Evolutionary conservation across 139 green algal genomes (phyloP).

Genomic region (Micractinium sp.): DNA sequence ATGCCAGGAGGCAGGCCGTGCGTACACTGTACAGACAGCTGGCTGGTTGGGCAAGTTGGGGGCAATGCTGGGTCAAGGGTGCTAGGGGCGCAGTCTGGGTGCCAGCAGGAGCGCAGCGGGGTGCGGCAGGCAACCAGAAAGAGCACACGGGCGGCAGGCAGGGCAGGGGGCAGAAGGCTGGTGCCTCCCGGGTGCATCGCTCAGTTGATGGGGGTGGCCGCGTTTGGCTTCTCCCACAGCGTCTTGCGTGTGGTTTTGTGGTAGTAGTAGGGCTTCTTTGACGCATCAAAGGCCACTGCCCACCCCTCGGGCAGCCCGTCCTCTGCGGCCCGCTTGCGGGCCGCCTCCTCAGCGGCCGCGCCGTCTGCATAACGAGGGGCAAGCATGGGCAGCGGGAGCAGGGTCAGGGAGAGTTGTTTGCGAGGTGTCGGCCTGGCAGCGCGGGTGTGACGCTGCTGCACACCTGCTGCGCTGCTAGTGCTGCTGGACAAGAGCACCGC

Average conservation of each 20-base stretch:
- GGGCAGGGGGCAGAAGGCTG: not conserved
- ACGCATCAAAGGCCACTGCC: slow-evolving; percentile 67
- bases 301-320: slow-evolving; percentile 70
- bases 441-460: too few relatives aligned
- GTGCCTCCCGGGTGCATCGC: too few relatives aligned
- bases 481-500: too few relatives aligned
- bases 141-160: not conserved
- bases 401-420: too few relatives aligned
- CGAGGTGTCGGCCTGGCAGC: too few relatives aligned
- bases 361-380: not conserved
- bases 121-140: not conserved
- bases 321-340: slow-evolving; percentile 3
- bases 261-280: slow-evolving; percentile 74
- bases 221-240: slow-evolving; percentile 74
- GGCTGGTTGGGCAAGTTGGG: too few relatives aligned
- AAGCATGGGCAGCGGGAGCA: too few relatives aligned
- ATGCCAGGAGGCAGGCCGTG: too few relatives aligned
- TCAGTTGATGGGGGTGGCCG: slow-evolving; percentile 49
- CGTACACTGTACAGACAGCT: too few relatives aligned
- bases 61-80: too few relatives aligned
- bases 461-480: too few relatives aligned
- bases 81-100: too few relatives aligned
- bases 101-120: not conserved
- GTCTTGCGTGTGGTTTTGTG: slow-evolving; percentile 73
- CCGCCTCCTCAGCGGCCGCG: not conserved